Evolutionary conservation across 345 rosid species (phyloP).

Genomic region (Excoecaria cochinchinensis): DNA sequence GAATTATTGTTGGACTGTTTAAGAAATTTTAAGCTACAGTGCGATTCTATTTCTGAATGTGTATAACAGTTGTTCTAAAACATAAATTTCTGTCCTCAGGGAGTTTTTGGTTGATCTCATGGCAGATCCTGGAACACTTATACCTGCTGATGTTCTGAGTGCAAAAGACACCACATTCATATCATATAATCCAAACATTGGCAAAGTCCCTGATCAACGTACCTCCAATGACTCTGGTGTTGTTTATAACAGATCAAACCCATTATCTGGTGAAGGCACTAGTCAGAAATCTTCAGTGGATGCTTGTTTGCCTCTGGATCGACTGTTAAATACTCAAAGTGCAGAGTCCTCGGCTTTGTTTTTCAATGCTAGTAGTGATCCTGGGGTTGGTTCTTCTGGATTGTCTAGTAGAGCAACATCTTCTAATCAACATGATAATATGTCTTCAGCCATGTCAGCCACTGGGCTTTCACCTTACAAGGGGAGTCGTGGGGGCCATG

Average conservation of each 20-base stretch:
- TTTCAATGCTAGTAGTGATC: constrained; percentile 34
- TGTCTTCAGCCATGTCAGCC: constrained; percentile 42
- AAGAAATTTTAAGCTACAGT: background rate
- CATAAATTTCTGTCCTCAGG: constrained; percentile 46
- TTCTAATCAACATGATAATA: constrained; percentile 51
- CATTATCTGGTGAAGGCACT: constrained; percentile 65
- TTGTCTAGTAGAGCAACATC: constrained; percentile 38
- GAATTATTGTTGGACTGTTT: background rate
- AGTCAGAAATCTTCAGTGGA: constrained; percentile 46
- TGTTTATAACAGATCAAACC: constrained; percentile 43
- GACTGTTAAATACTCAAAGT: constrained; percentile 39
- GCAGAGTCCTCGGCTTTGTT: constrained; percentile 38
- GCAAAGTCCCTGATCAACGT: constrained; percentile 44
- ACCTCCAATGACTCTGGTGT: constrained; percentile 42
- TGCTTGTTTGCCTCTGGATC: constrained; percentile 33
- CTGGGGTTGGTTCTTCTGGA: constrained; percentile 56
- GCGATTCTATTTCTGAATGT: background rate
- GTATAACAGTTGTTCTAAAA: constrained; percentile 22
- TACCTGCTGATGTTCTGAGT: constrained; percentile 86
- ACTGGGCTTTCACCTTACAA: constrained; percentile 50
- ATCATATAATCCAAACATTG: constrained; percentile 46
- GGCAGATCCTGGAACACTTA: constrained; percentile 99
- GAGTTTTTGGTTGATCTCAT: constrained; percentile 99
- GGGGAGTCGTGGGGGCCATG: constrained; percentile 57
- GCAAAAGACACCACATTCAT: constrained; percentile 51